Evolutionary conservation across 371 early-diverging fungal species (phyloP).

Genomic region (Apophysomyces variabilis): DNA sequence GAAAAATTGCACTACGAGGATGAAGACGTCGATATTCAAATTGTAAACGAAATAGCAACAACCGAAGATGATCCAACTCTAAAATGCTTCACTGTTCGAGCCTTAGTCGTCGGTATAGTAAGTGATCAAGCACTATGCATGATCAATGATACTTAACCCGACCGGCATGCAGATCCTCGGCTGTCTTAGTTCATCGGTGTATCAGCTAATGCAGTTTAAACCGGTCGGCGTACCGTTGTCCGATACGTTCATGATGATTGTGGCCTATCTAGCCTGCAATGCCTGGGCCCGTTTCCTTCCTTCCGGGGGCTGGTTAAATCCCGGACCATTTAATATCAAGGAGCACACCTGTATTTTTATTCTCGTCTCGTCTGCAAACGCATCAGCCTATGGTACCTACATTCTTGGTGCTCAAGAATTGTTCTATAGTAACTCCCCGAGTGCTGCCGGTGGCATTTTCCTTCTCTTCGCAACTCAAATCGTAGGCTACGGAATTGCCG

Average conservation of each 20-base stretch:
- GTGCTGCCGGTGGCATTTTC: slow-evolving; percentile 45
- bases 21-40: slow-evolving; percentile 17
- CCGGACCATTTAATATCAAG: slow-evolving; percentile 50
- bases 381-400: slow-evolving; percentile 40
- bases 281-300: slow-evolving; percentile 27
- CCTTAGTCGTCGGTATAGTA: slow-evolving; percentile 37
- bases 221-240: slow-evolving; percentile 30
- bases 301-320: slow-evolving; percentile 29
- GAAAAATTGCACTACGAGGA: slow-evolving; percentile 7
- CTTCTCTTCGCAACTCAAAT: slow-evolving; percentile 66
- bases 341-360: slow-evolving; percentile 43
- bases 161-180: slow-evolving; percentile 20
- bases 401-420: slow-evolving; percentile 56
- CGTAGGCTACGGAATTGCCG: slow-evolving; percentile 82
- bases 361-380: slow-evolving; percentile 33
- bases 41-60: slow-evolving; percentile 43
- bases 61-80: slow-evolving; percentile 41
- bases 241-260: slow-evolving; percentile 32
- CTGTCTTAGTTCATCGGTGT: slow-evolving; percentile 31
- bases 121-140: slow-evolving; percentile 5
- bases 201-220: slow-evolving; percentile 36
- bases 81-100: slow-evolving; percentile 35
- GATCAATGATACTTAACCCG: neutral
- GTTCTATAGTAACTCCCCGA: slow-evolving; percentile 45
- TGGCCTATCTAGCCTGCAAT: slow-evolving; percentile 33